Base-by-base conservation (phyloP, 139 green algal genomes). In the Spirogloea muscicola region DNA sequence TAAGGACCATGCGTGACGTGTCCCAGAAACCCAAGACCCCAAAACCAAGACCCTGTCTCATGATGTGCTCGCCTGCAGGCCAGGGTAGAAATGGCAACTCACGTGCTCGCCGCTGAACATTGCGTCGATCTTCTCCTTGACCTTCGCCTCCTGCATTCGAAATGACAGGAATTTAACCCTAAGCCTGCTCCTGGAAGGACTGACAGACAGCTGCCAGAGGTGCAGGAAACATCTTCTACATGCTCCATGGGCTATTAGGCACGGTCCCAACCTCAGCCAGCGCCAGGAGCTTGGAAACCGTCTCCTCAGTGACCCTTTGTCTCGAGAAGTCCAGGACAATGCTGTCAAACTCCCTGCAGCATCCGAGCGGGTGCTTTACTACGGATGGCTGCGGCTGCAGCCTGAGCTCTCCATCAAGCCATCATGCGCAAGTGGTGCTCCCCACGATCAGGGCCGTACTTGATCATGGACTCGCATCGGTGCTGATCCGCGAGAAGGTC, bases 41-140 rank as follows among this genome's bases (percentile, higher is more conserved):
- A 66, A 18, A 66, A 66, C 18, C 21, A 18, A 21, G 27, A 44
- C 18, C 57, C 21, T 44, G n/a, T 21, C 57, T 98, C 84, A 98
- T n/a, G n/a, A n/a, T n/a, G n/a, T n/a, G n/a, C n/a, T n/a, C n/a
- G n/a, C n/a, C n/a, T n/a, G n/a, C n/a, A n/a, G n/a, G n/a, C n/a
- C n/a, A n/a, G n/a, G n/a, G n/a, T n/a, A n/a, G n/a, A n/a, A n/a
- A n/a, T 93, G 81, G 18, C 58, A 42, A 68, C 70, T 80, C 18
- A 80, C 72, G 52, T 74, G 89, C 63, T 97, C 86, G 31, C 95
- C 95, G 5, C 13, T 57, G 78, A 97, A 98, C 95, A 99, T 98
- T 43, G 81, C 83, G 16, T 92, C 80, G 36, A 98, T 96, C 89
- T 99, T 99, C 49, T 82, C 78, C 40, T 88, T 81, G 69, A 99